Base-by-base conservation (phyloP, 495 filamentous ascomycete genomes). In the Aspergillus ostianus region DNA sequence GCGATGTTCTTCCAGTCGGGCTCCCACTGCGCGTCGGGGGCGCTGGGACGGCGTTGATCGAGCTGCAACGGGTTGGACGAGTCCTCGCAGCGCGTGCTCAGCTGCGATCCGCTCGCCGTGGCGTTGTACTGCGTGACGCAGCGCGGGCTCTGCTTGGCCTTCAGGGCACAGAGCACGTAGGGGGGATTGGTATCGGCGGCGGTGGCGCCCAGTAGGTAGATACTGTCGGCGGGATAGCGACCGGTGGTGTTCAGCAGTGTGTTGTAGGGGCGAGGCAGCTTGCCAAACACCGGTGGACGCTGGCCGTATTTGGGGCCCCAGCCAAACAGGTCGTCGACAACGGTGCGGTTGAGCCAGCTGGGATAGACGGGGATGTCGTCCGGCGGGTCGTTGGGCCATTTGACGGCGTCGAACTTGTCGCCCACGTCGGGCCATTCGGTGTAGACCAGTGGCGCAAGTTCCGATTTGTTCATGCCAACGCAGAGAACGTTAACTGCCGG, bases 401-500 rank as follows among this genome's bases (percentile, higher is more conserved):
- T 67, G 7, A 69, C 73, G 7, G 60, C 47, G 56, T 81, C 75
- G 63, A 79, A 74, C 2, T 57, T 47, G 3, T 72, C 61, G 8
- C 73, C 60, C 5, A 61, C 68, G 17, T 77, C 76, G 0, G 82
- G 82, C 85, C 85, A 90, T 10, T 63, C 20, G 0, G 72, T 73
- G 53, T 86, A 90, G 0, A 92, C 73, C 7, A 93, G 66, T 0
- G 89, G 89, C 0, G 63, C 62, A 0, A 92, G 65, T 55, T 91
- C 87, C 0, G 72, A 62, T 30, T 63, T 30, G 8, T 77, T 77
- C 78, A 91, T 77, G 29, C 85, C 84, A 1, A 79, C 84, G 66
- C 90, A 93, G 27, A 91, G 78, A 8, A 90, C 84, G 59, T 91
- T 90, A 49, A 90, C 67, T 0, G 81, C 76, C 1, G 89, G 87